Percentiles rank a stretch among this genome's conserved stretches.
These are phyloP conservation scores for Sungouiozyma ichnusensis DNA, from an alignment of 805 yeast species.

Conservation along the genomic window DNA sequence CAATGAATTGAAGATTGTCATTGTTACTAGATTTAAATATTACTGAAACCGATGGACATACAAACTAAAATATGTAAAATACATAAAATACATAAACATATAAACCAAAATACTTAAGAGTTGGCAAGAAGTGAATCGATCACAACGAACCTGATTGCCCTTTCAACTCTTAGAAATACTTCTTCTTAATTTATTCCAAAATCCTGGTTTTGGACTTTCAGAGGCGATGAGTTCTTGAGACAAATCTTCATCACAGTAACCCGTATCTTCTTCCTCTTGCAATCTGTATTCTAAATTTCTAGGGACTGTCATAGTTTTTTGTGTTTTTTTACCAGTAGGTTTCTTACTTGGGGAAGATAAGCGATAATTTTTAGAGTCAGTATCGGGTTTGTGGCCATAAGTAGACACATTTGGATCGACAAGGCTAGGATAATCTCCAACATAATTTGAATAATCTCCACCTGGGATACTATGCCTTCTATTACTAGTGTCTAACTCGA, in stretches of 20 bases:
- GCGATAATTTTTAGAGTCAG: not conserved
- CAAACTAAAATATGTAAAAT: no score
- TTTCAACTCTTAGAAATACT: not conserved
- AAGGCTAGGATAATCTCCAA: slow-evolving; percentile 22
- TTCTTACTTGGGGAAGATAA: no score
- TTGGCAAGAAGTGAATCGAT: no score
- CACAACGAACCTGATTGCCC: no score
- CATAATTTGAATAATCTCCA: slow-evolving; percentile 11
- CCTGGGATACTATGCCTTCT: slow-evolving; percentile 4
- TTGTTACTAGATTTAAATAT: no score
- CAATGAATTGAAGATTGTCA: no score
- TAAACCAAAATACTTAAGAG: not conserved
- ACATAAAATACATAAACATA: no score
- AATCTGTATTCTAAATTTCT: not conserved
- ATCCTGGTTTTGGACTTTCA: not conserved
- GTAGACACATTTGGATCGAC: slow-evolving; percentile 22
- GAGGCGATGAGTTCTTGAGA: not conserved
- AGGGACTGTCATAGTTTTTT: not conserved
- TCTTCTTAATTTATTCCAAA: not conserved
- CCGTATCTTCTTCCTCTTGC: not conserved
- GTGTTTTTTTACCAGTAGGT: not conserved
- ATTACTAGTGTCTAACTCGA: not conserved
- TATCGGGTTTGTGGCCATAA: slow-evolving; percentile 13
- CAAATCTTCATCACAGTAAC: not conserved
- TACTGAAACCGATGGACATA: no score